phyloP scores from a whole-genome alignment of 306 rosid species.

The Cucumis sativus region Cucumber_9930_V3 NC_026660.2:27340001-27340500 shows the following conservation, averaged over 20 bases:
- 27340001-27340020: neutral
- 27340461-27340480: too few species aligned
- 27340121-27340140: constrained; percentile 79
- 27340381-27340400: too few species aligned
- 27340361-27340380: too few species aligned
- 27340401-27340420: too few species aligned
- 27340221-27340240: neutral
- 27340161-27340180: neutral
- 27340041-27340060: constrained; percentile 22
- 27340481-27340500: too few species aligned
- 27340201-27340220: neutral
- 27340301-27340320: too few species aligned
- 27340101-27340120: constrained; percentile 61
- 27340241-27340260: neutral
- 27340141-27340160: constrained; percentile 84
- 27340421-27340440: too few species aligned
- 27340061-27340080: constrained; percentile 89
- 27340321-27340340: too few species aligned
- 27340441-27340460: too few species aligned
- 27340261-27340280: neutral
- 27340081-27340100: constrained; percentile 74
- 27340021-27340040: neutral
- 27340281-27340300: too few species aligned
- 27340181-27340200: too few species aligned
- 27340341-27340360: too few species aligned